These are phyloP conservation scores for Schizonepeta tenuifolia DNA, from an alignment of 257 asterid species.

Conservation along the genomic window DNA sequence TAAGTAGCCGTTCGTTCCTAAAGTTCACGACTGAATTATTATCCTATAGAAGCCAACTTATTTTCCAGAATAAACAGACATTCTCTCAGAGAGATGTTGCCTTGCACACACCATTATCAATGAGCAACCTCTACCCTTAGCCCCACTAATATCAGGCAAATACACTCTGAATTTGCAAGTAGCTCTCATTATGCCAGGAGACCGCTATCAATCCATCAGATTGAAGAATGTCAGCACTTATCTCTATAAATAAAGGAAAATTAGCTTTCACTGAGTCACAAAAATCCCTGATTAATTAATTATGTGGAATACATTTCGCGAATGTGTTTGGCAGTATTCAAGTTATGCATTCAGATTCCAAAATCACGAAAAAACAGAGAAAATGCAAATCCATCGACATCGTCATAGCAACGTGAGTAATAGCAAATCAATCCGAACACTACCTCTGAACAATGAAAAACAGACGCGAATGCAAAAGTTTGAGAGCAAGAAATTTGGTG, in stretches of 20 bases:
- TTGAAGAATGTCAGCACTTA: not conserved
- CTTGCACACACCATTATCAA: not conserved
- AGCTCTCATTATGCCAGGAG: not conserved
- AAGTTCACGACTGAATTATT: not conserved
- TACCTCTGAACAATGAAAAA: not conserved
- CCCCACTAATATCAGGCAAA: not conserved
- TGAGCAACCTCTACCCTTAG: not conserved
- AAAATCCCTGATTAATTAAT: not conserved
- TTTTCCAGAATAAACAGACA: not conserved
- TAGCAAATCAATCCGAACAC: slow-evolving; percentile 13
- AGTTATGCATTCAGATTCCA: slow-evolving; percentile 12
- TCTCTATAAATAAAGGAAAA: not conserved
- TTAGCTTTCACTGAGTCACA: not conserved
- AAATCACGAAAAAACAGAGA: slow-evolving; percentile 6
- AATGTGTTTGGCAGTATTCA: not conserved
- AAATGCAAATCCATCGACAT: not conserved
- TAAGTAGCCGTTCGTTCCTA: not conserved
- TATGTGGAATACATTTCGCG: not conserved
- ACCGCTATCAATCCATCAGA: not conserved
- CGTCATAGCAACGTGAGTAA: not conserved
- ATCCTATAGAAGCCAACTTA: not conserved
- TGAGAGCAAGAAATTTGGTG: not conserved
- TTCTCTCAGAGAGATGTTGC: not conserved
- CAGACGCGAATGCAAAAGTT: not conserved
- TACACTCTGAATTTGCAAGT: not conserved